Percentiles rank a stretch among this genome's conserved stretches.
Evolutionary conservation across 1,284 basidiomycete genomes (phyloP).

Genomic region (Tylopilus sp.): DNA sequence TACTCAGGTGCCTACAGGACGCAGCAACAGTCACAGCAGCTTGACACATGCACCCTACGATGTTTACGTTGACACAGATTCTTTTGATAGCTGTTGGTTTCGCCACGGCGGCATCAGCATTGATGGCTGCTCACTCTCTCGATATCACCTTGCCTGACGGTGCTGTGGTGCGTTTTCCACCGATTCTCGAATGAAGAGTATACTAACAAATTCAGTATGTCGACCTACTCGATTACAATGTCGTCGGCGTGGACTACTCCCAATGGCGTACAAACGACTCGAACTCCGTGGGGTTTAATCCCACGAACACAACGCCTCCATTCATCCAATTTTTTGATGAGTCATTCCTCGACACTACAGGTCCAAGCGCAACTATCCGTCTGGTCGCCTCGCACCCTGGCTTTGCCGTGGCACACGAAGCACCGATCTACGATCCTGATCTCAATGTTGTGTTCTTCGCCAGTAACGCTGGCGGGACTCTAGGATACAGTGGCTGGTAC

Average conservation of each 20-base stretch:
- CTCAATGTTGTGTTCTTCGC: constrained; percentile 70
- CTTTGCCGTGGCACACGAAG: constrained; percentile 82
- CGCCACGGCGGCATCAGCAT: neutral
- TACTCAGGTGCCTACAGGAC: no score
- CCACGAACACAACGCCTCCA: constrained; percentile 58
- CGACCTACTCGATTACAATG: constrained; percentile 55
- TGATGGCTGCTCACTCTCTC: neutral
- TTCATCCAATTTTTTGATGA: constrained; percentile 79
- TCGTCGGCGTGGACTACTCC: constrained; percentile 49
- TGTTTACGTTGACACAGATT: neutral
- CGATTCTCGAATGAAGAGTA: neutral
- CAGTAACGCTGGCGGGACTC: constrained; percentile 57
- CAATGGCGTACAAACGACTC: constrained; percentile 48
- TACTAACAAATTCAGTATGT: constrained; percentile 61
- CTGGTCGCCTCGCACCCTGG: constrained; percentile 67
- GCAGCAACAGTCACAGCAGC: no score
- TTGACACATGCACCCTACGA: neutral
- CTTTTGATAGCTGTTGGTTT: neutral
- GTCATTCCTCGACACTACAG: constrained; percentile 70
- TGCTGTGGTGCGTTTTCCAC: constrained; percentile 24
- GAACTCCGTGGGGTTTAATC: constrained; percentile 54
- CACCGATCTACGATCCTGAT: constrained; percentile 69
- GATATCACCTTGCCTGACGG: constrained; percentile 22
- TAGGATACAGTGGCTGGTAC: constrained; percentile 53
- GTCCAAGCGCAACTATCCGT: constrained; percentile 65